Conservation (phyloP, 1,284 basidiomycete genomes). For the Moesziomyces sp. region DNA sequence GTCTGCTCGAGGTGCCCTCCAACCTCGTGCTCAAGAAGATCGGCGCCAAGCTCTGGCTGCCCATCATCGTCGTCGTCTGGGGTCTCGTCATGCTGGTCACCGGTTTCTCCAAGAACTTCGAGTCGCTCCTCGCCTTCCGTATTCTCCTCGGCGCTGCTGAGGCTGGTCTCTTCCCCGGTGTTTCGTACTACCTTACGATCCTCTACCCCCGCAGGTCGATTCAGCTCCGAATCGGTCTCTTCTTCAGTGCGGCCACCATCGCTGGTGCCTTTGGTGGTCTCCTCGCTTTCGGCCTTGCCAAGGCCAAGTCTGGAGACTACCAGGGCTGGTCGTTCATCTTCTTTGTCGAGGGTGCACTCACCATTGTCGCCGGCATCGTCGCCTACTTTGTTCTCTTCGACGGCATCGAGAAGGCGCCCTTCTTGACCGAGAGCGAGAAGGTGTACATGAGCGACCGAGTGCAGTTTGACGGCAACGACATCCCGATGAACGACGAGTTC, state of each 20-base stretch:
- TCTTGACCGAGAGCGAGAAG: conserved; percentile 52
- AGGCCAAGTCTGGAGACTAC: conserved; percentile 55
- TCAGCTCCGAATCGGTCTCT: conserved; percentile 54
- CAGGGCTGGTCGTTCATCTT: conserved; percentile 65
- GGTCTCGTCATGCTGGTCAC: conserved; percentile 69
- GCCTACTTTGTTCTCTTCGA: conserved; percentile 60
- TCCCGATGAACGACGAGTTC: conserved; percentile 59
- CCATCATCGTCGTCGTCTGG: conserved; percentile 64
- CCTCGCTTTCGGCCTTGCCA: conserved; percentile 50
- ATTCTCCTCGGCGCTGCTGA: conserved; percentile 68
- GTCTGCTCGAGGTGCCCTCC: conserved; percentile 77
- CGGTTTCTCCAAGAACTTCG: conserved; percentile 68
- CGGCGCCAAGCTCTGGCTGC: conserved; percentile 68
- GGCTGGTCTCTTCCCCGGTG: conserved; percentile 53
- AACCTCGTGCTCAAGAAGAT: conserved; percentile 73
- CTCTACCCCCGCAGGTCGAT: conserved; percentile 51
- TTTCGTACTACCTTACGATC: conserved; percentile 47
- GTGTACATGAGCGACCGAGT: conserved; percentile 50
- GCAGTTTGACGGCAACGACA: conserved; percentile 52
- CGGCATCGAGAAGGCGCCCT: conserved; percentile 48
- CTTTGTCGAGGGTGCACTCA: conserved; percentile 71
- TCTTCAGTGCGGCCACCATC: conserved; percentile 67
- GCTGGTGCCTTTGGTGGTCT: conserved; percentile 71
- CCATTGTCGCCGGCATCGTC: conserved; percentile 68
- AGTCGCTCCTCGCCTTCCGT: conserved; percentile 67